Percentiles rank a stretch among this genome's conserved stretches.
Evolutionary conservation across 2,329 filamentous ascomycete species (phyloP).

Genomic region (Fusarium robinianum): DNA sequence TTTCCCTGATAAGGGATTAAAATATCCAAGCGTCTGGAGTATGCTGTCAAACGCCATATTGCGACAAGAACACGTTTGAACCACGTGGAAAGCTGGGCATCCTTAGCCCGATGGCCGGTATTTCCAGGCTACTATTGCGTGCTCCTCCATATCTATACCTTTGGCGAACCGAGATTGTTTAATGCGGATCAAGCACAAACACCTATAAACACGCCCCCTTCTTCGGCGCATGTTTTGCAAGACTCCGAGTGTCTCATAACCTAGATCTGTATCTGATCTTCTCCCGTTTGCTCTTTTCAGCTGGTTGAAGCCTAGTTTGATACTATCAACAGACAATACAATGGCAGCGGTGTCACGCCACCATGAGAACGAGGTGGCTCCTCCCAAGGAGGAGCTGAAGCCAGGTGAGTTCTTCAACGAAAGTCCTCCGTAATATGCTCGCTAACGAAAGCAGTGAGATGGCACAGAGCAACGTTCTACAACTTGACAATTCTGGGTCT

Average conservation of each 20-base stretch:
- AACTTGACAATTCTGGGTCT: conserved; percentile 73
- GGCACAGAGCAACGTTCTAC: conserved; percentile 73
- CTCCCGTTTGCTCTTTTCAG: not conserved
- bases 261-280: no score
- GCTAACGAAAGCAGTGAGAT: conserved; percentile 55
- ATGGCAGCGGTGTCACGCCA: conserved; percentile 29
- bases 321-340: not conserved
- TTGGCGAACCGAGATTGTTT: no score
- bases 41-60: conserved; percentile 13
- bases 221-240: no score
- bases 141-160: no score
- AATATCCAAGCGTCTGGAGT: conserved; percentile 1
- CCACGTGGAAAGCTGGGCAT: conserved; percentile 9
- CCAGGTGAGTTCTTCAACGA: conserved; percentile 29
- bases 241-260: no score
- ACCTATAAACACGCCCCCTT: no score
- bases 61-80: conserved; percentile 13
- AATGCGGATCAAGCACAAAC: no score
- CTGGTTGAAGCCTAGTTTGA: not conserved
- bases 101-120: no score
- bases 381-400: conserved; percentile 40
- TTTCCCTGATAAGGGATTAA: not conserved
- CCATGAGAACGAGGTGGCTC: conserved; percentile 28
- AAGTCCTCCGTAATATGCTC: not conserved
- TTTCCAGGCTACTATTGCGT: conserved; percentile 17